Evolutionary conservation across 75 land plant species (phyloP), one percentile per base, ranked within the genome.

Genomic region (Cunninghamia lanceolata): DNA sequence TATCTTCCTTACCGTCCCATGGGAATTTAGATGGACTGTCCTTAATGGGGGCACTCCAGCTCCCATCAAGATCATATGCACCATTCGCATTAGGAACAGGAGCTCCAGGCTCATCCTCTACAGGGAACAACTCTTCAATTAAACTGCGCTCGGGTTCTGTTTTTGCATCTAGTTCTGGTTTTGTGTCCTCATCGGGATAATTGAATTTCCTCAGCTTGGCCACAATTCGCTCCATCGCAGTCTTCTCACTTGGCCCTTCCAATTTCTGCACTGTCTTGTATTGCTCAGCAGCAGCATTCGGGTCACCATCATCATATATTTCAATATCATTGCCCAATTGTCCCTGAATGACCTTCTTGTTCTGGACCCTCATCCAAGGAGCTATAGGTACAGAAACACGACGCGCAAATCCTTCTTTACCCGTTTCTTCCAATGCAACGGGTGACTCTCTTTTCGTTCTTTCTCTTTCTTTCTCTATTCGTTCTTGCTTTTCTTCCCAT

Each of bases 121-220:
- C 89, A 84, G 89, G 89, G 63, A 94, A 91, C n/a, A 94, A 92
- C 16, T 92, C 95, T 87, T 94, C 95, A 52, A 94, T 86, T 16
- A 94, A 92, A 75, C 94, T 94, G 68, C 82, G 89, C 82, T 90
- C 92, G 1, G 30, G 9, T 63, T 63, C 52, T 9, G 52, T 50
- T 50, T 50, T 50, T 53, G 90, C 87, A 79, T 66, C 66, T 10
- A 38, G 15, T 17, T 74, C 50, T 87, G 86, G 85, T n/a, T 84
- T 77, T 32, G 25, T 73, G 66, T 83, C 87, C 9, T 32, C 75
- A 78, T 90, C 94, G 38, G 88, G 84, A 45, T 91, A 90, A 30
- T 93, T 94, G 87, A 87, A 88, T 75, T 88, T 93, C 86, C 87
- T 94, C 89, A 94, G 84, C 52, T 89, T 93, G 88, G 88, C 89